A percentile compares a stretch with the other conserved stretches of the same genome.
phyloP scores from a whole-genome alignment of 1,284 basidiomycete genomes.

The Puccinia hordei region DNA sequence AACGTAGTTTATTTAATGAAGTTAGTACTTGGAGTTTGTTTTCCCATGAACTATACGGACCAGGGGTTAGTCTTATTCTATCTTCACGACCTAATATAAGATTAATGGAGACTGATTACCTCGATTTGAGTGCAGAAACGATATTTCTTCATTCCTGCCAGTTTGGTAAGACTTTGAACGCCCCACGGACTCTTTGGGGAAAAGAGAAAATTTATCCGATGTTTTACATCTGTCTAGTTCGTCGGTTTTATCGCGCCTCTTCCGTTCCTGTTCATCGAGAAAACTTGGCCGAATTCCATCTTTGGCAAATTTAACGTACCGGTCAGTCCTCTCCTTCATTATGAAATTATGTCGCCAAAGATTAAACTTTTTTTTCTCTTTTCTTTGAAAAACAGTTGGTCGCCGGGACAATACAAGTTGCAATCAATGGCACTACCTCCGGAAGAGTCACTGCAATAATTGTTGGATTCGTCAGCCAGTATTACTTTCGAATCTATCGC shows the following conservation, averaged over 20 bases:
- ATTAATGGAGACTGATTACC: background rate
- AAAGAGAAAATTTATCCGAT: background rate
- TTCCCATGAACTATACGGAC: constrained; percentile 31
- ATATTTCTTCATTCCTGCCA: constrained; percentile 48
- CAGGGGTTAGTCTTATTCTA: constrained; percentile 38
- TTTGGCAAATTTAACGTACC: constrained; percentile 45
- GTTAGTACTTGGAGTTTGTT: constrained; percentile 51
- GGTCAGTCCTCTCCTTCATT: constrained; percentile 9
- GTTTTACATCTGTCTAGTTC: constrained; percentile 1
- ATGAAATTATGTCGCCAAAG: background rate
- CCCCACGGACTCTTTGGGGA: background rate
- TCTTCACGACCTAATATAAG: background rate
- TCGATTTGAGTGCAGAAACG: constrained; percentile 26
- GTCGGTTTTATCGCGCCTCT: constrained; percentile 43
- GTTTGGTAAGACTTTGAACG: constrained; percentile 20
- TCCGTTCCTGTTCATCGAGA: constrained; percentile 38
- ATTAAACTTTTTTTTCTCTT: background rate
- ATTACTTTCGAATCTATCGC: constrained; percentile 44
- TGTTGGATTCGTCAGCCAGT: constrained; percentile 50
- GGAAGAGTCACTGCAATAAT: constrained; percentile 44
- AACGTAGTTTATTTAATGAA: constrained; percentile 49
- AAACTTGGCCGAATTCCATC: constrained; percentile 22
- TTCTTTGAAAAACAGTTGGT: constrained; percentile 18
- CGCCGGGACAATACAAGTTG: constrained; percentile 50
- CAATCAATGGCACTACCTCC: constrained; percentile 49